Conservation (phyloP, 352 stramenopile genomes). For the Thalassiosira mediterranea region DNA sequence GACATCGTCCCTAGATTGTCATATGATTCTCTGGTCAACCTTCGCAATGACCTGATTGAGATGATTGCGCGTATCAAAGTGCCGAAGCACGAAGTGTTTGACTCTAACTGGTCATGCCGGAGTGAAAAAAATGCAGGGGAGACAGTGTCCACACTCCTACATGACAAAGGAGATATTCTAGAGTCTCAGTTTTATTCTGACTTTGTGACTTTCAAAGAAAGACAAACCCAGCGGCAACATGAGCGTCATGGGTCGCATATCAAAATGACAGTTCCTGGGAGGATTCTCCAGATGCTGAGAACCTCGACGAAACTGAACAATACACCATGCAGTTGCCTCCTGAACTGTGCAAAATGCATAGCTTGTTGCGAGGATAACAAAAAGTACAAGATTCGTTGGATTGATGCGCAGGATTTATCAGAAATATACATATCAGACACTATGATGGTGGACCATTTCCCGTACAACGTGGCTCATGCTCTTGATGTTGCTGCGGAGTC, state of each 20-base stretch:
- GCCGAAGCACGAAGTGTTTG: constrained; percentile 80
- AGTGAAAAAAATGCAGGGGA: constrained; percentile 27
- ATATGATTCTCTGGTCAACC: constrained; percentile 68
- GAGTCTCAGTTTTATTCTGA: constrained; percentile 32
- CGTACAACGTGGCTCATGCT: constrained; percentile 41
- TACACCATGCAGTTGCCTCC: constrained; percentile 28
- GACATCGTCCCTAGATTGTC: constrained; percentile 85
- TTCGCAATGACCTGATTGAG: constrained; percentile 82
- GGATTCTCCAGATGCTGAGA: constrained; percentile 33
- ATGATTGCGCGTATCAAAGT: constrained; percentile 83
- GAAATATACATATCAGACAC: constrained; percentile 45
- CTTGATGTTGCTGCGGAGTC: constrained; percentile 37
- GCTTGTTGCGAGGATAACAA: constrained; percentile 16
- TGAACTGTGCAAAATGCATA: constrained; percentile 20
- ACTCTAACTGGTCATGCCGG: constrained; percentile 22
- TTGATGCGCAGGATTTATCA: constrained; percentile 34
- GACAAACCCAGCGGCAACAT: constrained; percentile 16
- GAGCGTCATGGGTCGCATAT: background rate
- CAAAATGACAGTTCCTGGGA: constrained; percentile 34
- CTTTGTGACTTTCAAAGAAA: constrained; percentile 34
- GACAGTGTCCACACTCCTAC: constrained; percentile 17
- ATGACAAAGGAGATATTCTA: constrained; percentile 31
- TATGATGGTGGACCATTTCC: constrained; percentile 50
- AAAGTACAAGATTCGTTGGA: constrained; percentile 47
- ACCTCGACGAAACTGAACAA: constrained; percentile 32